These are phyloP conservation scores for Hyphodiscus hymeniophilus DNA, from an alignment of 495 filamentous ascomycete genomes.

Conservation along the genomic window DNA sequence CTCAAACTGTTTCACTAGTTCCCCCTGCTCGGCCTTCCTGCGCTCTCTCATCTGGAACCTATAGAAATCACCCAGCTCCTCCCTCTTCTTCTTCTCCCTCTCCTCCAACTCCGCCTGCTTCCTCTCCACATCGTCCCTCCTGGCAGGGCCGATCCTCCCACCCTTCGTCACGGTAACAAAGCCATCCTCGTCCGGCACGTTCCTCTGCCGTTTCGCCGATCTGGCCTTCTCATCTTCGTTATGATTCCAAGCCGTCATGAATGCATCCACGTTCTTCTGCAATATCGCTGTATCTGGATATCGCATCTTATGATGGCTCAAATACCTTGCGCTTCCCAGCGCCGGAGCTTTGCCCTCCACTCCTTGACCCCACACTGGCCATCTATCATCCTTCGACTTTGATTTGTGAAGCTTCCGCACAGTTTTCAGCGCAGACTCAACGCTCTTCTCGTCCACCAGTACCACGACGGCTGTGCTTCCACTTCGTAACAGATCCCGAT, in stretches of 20 bases:
- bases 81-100: constrained; percentile 53
- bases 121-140: constrained; percentile 65
- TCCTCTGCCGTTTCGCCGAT: constrained; percentile 52
- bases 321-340: constrained; percentile 56
- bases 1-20: constrained; percentile 58
- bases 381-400: constrained; percentile 25
- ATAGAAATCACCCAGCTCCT: constrained; percentile 74
- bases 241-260: constrained; percentile 64
- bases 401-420: constrained; percentile 53
- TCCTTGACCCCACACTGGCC: constrained; percentile 58
- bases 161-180: constrained; percentile 88
- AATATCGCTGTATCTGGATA: constrained; percentile 59
- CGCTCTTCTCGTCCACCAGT: constrained; percentile 73
- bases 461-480: constrained; percentile 72
- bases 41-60: constrained; percentile 87
- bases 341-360: constrained; percentile 42
- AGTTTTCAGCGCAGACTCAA: constrained; percentile 64
- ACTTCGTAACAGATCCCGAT: constrained; percentile 58
- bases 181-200: constrained; percentile 86
- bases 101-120: constrained; percentile 67
- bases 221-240: constrained; percentile 59
- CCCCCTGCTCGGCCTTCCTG: constrained; percentile 70
- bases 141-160: constrained; percentile 61
- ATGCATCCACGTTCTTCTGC: constrained; percentile 67
- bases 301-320: constrained; percentile 52